Percentiles rank a stretch among this genome's conserved stretches.
Evolutionary conservation across 164 flowering plant genomes (phyloP).

Genomic region (Umbilicus rupestris): DNA sequence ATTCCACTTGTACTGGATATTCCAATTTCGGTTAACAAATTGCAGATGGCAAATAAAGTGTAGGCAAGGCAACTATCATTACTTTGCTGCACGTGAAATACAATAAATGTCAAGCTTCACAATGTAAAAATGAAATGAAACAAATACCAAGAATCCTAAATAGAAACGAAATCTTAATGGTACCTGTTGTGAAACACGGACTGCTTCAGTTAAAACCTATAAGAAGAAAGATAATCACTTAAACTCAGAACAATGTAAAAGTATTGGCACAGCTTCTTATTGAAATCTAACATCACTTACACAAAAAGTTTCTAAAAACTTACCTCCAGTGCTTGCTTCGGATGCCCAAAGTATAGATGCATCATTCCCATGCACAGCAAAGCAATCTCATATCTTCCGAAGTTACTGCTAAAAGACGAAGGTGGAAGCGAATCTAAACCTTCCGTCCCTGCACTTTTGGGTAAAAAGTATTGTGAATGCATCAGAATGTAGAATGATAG

Average conservation of each 20-base stretch:
- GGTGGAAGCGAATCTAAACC: constrained; percentile 63
- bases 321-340: constrained; percentile 79
- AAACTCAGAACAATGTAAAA: not conserved
- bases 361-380: constrained; percentile 80
- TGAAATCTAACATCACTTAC: not conserved
- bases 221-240: not conserved
- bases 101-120: not conserved
- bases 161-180: not conserved
- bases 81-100: constrained; percentile 50
- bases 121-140: not conserved
- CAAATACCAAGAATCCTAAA: not conserved
- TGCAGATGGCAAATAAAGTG: constrained; percentile 77
- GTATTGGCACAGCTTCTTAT: not conserved
- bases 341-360: constrained; percentile 94
- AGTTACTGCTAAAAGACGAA: constrained; percentile 30
- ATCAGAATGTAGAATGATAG: not conserved
- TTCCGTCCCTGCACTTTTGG: constrained; percentile 90
- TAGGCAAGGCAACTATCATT: constrained; percentile 87
- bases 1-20: constrained; percentile 52
- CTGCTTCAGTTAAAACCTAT: constrained; percentile 83
- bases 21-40: constrained; percentile 70
- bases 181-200: constrained; percentile 84
- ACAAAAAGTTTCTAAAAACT: constrained; percentile 6
- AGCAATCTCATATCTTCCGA: constrained; percentile 80
- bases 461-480: not conserved